Conservation (phyloP, 1,284 basidiomycete genomes). For the Ustilago bromivora region DNA sequence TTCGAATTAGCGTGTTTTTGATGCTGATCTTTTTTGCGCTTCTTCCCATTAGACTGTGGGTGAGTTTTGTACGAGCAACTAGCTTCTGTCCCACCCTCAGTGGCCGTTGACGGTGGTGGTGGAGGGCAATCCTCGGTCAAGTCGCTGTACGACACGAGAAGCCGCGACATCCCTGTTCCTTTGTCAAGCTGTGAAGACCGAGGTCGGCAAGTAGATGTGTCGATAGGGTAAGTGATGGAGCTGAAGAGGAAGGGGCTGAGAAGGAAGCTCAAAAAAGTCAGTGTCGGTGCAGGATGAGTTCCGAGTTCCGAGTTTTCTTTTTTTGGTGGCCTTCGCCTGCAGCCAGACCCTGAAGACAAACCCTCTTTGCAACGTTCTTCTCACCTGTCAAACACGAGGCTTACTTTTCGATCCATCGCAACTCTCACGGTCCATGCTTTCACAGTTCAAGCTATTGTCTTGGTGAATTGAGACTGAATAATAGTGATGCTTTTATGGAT, state of each 20-base stretch:
- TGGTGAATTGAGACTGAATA: neutral
- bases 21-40: neutral
- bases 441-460: neutral
- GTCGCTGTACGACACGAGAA: constrained; percentile 38
- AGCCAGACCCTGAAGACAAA: neutral
- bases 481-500: neutral
- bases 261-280: neutral
- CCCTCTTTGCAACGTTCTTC: neutral
- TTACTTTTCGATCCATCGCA: neutral
- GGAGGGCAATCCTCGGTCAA: constrained; percentile 7
- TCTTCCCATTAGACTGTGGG: no score
- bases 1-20: neutral
- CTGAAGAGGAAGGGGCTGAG: neutral
- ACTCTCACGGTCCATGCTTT: neutral
- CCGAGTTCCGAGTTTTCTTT: neutral
- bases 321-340: neutral
- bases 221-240: neutral
- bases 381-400: no score
- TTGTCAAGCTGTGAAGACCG: neutral
- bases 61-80: no score
- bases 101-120: no score
- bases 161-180: constrained; percentile 19
- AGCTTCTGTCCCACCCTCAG: no score
- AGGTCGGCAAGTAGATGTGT: no score
- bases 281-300: neutral